Evolutionary conservation across 352 stramenopile genomes (phyloP).

Genomic region (Blastocystis sp.): DNA sequence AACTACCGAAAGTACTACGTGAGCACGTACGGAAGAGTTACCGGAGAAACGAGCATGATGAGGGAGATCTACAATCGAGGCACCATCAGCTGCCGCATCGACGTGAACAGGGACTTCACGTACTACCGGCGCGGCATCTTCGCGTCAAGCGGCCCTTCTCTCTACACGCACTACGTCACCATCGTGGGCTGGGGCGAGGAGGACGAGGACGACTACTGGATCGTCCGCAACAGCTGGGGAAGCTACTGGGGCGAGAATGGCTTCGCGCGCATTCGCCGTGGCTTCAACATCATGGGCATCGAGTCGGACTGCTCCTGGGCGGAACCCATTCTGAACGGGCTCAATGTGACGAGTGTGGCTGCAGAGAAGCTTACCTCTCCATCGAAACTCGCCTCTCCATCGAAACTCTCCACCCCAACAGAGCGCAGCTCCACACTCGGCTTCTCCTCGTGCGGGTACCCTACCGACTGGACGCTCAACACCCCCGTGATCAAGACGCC

Average conservation of each 20-base stretch:
- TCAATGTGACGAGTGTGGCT: not conserved
- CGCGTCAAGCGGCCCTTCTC: slow-evolving; percentile 74
- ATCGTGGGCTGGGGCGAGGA: slow-evolving; percentile 83
- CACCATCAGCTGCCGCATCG: slow-evolving; percentile 86
- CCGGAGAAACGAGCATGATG: slow-evolving; percentile 89
- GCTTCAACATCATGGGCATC: slow-evolving; percentile 88
- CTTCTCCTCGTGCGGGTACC: slow-evolving; percentile 88
- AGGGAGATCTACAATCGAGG: slow-evolving; percentile 92
- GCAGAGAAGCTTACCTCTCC: not conserved
- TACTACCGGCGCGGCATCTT: slow-evolving; percentile 91
- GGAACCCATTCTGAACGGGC: slow-evolving; percentile 77
- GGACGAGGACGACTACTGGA: slow-evolving; percentile 81
- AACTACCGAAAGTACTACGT: slow-evolving; percentile 91
- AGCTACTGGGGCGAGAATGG: slow-evolving; percentile 89
- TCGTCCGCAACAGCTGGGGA: slow-evolving; percentile 89
- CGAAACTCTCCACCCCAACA: too few species aligned
- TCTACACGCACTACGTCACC: slow-evolving; percentile 89
- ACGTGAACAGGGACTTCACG: slow-evolving; percentile 76
- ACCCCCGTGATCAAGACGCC: slow-evolving; percentile 75
- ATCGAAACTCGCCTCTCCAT: too few species aligned
- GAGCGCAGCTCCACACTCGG: not conserved
- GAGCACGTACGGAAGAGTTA: slow-evolving; percentile 87
- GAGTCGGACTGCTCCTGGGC: slow-evolving; percentile 88
- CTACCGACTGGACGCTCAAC: slow-evolving; percentile 46
- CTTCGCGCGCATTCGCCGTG: slow-evolving; percentile 87